Conservation (phyloP, 768 basidiomycete species). For the Lactarius deliciosus region DNA sequence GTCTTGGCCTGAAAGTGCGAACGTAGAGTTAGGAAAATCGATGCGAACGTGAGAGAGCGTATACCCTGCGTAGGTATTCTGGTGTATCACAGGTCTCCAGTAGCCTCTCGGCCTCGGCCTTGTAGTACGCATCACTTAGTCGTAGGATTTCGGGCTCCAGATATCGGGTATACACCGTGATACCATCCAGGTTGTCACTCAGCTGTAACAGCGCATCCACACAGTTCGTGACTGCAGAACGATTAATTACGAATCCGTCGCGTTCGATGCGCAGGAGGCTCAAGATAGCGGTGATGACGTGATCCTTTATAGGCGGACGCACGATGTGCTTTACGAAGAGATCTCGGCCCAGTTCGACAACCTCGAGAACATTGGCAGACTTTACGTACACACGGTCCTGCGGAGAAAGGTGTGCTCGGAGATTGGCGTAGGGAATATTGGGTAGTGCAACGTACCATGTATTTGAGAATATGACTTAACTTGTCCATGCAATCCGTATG, state of each 20-base stretch:
- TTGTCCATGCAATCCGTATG: constrained; percentile 88
- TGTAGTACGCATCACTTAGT: constrained; percentile 80
- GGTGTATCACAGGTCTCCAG: constrained; percentile 75
- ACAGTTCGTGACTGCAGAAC: constrained; percentile 86
- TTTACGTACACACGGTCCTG: constrained; percentile 92
- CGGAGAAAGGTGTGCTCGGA: constrained; percentile 21
- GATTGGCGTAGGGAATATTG: constrained; percentile 10
- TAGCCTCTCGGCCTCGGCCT: constrained; percentile 65
- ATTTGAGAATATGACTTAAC: constrained; percentile 86
- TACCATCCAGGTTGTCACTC: constrained; percentile 46
- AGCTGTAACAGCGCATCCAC: constrained; percentile 82
- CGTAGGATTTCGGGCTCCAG: constrained; percentile 80
- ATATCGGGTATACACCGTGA: constrained; percentile 75
- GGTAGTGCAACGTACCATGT: constrained; percentile 69
- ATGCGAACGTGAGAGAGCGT: constrained; percentile 34
- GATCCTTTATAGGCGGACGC: constrained; percentile 75
- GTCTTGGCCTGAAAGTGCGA: constrained; percentile 61
- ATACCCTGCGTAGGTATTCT: constrained; percentile 76
- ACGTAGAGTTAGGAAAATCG: constrained; percentile 1
- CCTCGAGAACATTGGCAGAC: constrained; percentile 70
- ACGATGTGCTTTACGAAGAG: constrained; percentile 85
- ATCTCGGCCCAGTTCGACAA: constrained; percentile 76
- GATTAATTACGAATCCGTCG: constrained; percentile 86
- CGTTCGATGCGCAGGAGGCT: constrained; percentile 88
- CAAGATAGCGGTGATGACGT: constrained; percentile 79